These are phyloP conservation scores for Pleurostoma richardsiae DNA, from an alignment of 2,329 filamentous ascomycete genomes.

Conservation along the genomic window DNA sequence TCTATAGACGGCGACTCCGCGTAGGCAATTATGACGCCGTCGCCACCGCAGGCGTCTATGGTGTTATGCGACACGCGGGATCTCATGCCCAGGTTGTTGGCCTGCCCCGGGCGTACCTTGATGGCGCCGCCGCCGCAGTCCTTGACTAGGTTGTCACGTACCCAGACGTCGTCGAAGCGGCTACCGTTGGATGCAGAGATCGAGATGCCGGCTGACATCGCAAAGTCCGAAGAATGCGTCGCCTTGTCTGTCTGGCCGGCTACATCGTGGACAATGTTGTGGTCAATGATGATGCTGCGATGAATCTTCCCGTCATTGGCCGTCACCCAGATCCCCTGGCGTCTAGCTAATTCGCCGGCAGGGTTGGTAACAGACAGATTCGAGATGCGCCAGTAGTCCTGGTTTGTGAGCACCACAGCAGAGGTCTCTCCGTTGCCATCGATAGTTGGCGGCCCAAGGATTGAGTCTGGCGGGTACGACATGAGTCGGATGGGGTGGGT, in stretches of 20 bases:
- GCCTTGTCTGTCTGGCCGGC: constrained; percentile 16
- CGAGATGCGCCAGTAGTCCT: constrained; percentile 15
- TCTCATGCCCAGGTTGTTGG: constrained; percentile 10
- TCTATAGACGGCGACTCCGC: constrained; percentile 13
- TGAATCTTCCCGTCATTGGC: constrained; percentile 14
- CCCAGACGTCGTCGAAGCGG: constrained; percentile 15
- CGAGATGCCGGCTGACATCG: constrained; percentile 12
- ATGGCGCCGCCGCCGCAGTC: constrained; percentile 18
- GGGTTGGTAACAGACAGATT: constrained; percentile 14
- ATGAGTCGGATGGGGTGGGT: constrained; percentile 11
- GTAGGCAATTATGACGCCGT: constrained; percentile 15
- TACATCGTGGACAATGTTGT: constrained; percentile 14
- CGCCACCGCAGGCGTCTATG: constrained; percentile 15
- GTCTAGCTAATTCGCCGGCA: constrained; percentile 6
- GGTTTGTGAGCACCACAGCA: constrained; percentile 14
- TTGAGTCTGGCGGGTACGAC: constrained; percentile 8
- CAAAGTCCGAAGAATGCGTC: constrained; percentile 9
- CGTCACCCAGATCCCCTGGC: constrained; percentile 14
- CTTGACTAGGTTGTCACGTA: constrained; percentile 12
- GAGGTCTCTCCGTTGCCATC: constrained; percentile 12
- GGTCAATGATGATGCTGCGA: constrained; percentile 14
- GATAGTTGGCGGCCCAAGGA: constrained; percentile 9
- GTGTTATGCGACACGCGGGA: constrained; percentile 12
- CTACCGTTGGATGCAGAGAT: constrained; percentile 11
- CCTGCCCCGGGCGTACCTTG: constrained; percentile 15